Evolutionary conservation across 352 stramenopile genomes (phyloP).

Genomic region (Lagenidium giganteum): DNA sequence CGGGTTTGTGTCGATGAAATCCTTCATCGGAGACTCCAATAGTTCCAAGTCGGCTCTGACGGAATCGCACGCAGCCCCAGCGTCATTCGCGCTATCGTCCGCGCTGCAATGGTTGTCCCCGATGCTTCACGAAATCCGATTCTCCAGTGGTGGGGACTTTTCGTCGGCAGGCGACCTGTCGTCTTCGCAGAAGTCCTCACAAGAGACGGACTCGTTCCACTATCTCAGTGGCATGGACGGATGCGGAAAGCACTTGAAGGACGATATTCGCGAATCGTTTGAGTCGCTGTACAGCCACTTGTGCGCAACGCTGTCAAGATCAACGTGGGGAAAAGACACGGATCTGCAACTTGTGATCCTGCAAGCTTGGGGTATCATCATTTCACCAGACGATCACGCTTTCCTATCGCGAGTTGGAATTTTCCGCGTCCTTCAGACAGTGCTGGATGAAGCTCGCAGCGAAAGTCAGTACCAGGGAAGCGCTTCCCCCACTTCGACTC

Average conservation of each 20-base stretch:
- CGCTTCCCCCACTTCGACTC: too few species aligned
- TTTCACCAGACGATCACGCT: conserved; percentile 83
- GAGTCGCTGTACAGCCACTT: conserved; percentile 82
- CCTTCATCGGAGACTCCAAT: conserved; percentile 59
- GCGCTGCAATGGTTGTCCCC: conserved; percentile 74
- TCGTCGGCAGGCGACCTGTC: too few species aligned
- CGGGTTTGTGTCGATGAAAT: conserved; percentile 71
- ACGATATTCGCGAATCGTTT: conserved; percentile 75
- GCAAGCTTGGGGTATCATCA: conserved; percentile 84
- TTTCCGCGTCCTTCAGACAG: conserved; percentile 87
- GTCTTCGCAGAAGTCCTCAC: too few species aligned
- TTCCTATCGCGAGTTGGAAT: conserved; percentile 88
- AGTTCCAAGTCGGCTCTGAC: conserved; percentile 25
- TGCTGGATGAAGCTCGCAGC: conserved; percentile 74
- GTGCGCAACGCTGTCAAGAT: conserved; percentile 66
- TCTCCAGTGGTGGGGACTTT: conserved; percentile 17
- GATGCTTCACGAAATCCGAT: too few species aligned
- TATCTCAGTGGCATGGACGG: conserved; percentile 75
- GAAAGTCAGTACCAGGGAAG: too few species aligned
- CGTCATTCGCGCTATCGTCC: conserved; percentile 64
- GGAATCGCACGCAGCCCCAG: conserved; percentile 49
- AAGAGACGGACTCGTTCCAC: conserved; percentile 37
- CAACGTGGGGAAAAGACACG: conserved; percentile 76
- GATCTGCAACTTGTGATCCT: conserved; percentile 83
- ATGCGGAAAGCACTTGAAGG: conserved; percentile 73